Evolutionary conservation across 306 rosid genomes (phyloP).

Genomic region (Prunus salicina): DNA sequence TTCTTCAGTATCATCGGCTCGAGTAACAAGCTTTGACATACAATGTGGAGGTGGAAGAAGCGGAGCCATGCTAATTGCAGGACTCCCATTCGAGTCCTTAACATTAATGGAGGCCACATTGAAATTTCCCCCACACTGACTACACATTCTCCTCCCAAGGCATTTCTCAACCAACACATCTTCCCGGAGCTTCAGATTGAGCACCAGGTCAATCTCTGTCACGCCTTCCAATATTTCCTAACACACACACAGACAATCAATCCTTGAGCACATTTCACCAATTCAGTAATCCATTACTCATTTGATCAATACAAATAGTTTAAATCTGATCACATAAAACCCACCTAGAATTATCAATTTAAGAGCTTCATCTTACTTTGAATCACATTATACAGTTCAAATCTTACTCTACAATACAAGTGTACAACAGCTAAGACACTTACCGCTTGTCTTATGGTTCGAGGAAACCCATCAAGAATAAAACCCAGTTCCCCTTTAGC

Average conservation of each 20-base stretch:
- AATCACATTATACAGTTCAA: background rate
- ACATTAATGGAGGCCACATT: conserved; percentile 81
- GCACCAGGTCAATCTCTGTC: conserved; percentile 80
- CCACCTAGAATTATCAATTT: background rate
- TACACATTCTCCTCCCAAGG: conserved; percentile 87
- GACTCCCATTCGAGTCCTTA: conserved; percentile 62
- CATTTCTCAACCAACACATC: conserved; percentile 89
- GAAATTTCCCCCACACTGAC: conserved; percentile 77
- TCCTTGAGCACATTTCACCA: too few species aligned
- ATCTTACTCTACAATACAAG: background rate
- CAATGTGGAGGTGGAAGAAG: conserved; percentile 90
- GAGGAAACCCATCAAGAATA: conserved; percentile 98
- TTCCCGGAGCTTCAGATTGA: conserved; percentile 85
- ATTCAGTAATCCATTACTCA: background rate
- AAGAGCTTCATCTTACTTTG: background rate
- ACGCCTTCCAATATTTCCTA: conserved; percentile 94
- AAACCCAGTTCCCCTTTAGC: conserved; percentile 77
- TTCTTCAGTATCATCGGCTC: conserved; percentile 76
- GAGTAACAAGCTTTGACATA: conserved; percentile 75
- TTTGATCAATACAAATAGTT: background rate
- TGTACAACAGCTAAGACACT: conserved; percentile 30
- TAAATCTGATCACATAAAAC: background rate
- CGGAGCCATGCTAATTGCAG: conserved; percentile 82
- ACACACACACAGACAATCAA: background rate
- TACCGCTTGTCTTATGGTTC: conserved; percentile 90